Percentiles rank a stretch among this genome's conserved stretches.
Evolutionary conservation across 768 basidiomycete genomes (phyloP).

Genomic region (Tricholoma matsutake): DNA sequence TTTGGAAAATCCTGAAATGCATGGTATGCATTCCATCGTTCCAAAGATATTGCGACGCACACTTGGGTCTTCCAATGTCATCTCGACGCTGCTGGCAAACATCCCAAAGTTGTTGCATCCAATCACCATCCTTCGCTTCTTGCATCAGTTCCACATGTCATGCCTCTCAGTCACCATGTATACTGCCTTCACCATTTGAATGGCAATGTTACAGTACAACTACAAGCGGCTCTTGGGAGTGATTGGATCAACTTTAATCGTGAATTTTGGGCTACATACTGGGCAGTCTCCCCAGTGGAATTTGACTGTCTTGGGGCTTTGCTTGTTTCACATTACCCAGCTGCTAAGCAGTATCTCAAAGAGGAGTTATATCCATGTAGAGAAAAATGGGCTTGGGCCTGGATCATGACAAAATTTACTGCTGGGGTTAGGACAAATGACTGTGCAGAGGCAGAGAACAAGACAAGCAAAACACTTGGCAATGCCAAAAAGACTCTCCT

Average conservation of each 20-base stretch:
- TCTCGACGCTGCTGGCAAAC: background rate
- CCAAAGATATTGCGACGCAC: slow-evolving; percentile 8
- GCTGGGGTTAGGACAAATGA: slow-evolving; percentile 33
- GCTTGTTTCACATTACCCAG: slow-evolving; percentile 4
- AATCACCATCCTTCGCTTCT: slow-evolving; percentile 11
- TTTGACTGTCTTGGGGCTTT: slow-evolving; percentile 21
- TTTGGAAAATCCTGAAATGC: slow-evolving; percentile 13
- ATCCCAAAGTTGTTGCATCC: slow-evolving; percentile 8
- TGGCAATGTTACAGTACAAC: slow-evolving; percentile 19
- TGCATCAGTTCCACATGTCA: background rate
- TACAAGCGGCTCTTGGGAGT: slow-evolving; percentile 13
- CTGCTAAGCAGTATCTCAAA: too few species aligned
- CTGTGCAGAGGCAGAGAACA: slow-evolving; percentile 25
- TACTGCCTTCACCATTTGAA: slow-evolving; percentile 7
- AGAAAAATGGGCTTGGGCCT: slow-evolving; percentile 16
- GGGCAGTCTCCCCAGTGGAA: slow-evolving; percentile 5
- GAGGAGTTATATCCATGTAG: too few species aligned
- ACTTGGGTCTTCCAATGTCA: slow-evolving; percentile 14
- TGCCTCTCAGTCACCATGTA: slow-evolving; percentile 10
- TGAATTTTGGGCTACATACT: slow-evolving; percentile 30
- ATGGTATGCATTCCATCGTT: slow-evolving; percentile 24
- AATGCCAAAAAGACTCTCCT: slow-evolving; percentile 19
- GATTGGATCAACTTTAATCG: slow-evolving; percentile 19
- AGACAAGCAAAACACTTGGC: slow-evolving; percentile 18
- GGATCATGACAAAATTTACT: slow-evolving; percentile 27